Evolutionary conservation across 2,329 filamentous ascomycete species (phyloP).

Genomic region (Pseudogymnoascus sp.): DNA sequence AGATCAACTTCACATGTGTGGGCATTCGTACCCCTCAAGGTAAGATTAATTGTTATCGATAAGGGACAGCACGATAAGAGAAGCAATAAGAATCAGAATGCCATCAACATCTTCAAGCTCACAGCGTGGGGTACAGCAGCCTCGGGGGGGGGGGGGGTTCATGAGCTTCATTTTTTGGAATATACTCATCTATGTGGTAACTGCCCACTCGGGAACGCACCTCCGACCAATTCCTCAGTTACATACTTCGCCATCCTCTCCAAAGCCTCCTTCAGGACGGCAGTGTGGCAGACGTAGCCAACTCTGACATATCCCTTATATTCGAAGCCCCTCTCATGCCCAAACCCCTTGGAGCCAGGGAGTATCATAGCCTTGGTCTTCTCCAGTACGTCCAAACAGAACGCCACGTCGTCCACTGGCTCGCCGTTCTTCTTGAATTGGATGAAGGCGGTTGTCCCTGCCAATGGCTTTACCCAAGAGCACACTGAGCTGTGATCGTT

Average conservation of each 20-base stretch:
- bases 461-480: constrained; percentile 65
- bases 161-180: neutral
- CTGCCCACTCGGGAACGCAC: neutral
- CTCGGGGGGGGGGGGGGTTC: neutral
- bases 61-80: neutral
- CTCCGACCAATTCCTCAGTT: constrained; percentile 13
- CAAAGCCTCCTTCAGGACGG: constrained; percentile 59
- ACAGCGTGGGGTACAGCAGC: neutral
- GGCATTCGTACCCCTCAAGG: neutral
- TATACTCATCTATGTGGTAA: neutral
- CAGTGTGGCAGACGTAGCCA: constrained; percentile 66
- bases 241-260: constrained; percentile 29
- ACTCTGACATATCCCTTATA: constrained; percentile 71
- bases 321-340: constrained; percentile 42
- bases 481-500: constrained; percentile 54
- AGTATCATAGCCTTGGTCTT: constrained; percentile 66
- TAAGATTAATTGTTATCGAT: constrained; percentile 7
- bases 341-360: constrained; percentile 68
- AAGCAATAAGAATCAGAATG: neutral
- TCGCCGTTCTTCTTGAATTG: constrained; percentile 54
- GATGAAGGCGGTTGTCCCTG: constrained; percentile 73
- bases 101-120: neutral
- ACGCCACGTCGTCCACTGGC: constrained; percentile 60
- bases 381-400: constrained; percentile 61
- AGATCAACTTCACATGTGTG: neutral